Evolutionary conservation across 169 alveolate species (phyloP), one percentile per base, ranked within the genome.

Genomic region (Eimeria zaria): DNA sequence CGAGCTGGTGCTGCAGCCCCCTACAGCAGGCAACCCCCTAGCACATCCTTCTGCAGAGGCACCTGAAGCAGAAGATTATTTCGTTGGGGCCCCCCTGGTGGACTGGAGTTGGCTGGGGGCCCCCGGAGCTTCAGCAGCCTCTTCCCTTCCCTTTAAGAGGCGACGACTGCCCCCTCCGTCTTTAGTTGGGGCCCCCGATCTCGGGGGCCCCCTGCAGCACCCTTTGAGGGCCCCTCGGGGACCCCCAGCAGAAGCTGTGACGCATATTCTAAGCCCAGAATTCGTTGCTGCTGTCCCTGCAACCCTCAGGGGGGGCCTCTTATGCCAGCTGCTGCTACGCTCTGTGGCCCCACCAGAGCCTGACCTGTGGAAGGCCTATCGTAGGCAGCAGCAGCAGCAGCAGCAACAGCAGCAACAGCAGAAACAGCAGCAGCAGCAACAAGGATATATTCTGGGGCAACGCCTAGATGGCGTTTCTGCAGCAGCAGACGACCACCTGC

Each of bases 401-500:
- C 76, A 55, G 41, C 92, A 85, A 9, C 92, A 85, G 92, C 74
- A 85, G 64, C 80, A 84, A 22, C 92, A 58, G 81, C 92, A 58
- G 33, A 58, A 74, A 41, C 78, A 84, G 39, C 91, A 84, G 78
- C 81, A 85, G 60, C 80, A 85, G 58, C 92, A 85, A 27, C 64
- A 33, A 39, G 71, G 22, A 48, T 85, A 36, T 46, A 62, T 60
- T 41, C 58, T 60, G 64, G 92, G 78, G 30, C 33, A 41, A 33
- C 74, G 92, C 60, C 80, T 85, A 4, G 78, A 85, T 41, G 92
- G 92, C 80, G 53, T 67, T 33, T 18, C 83, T 39, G 69, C 81
- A 44, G 39, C 69, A 22, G 96, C 96, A 6, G 96, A 91, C 55
- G 74, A 69, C n/a, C 96, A 91, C 41, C 58, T 91, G 53, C 90